These are phyloP conservation scores for Tympanopsis confertula DNA, from an alignment of 2,329 filamentous ascomycete genomes.

Conservation along the genomic window DNA sequence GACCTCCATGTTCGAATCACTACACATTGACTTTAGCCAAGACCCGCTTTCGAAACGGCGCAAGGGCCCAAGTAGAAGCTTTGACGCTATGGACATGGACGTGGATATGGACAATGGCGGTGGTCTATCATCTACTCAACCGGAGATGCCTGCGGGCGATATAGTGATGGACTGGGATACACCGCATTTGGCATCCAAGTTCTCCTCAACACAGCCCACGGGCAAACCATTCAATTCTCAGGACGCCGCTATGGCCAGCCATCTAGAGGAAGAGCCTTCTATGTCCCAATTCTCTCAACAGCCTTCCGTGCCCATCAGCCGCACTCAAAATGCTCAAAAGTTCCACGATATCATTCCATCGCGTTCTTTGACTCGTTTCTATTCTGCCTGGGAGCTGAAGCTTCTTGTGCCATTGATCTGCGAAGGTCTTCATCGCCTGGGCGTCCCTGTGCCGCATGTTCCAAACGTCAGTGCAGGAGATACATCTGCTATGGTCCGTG, in stretches of 20 bases:
- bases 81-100: slow-evolving; percentile 12
- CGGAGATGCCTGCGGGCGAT: slow-evolving; percentile 65
- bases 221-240: slow-evolving; percentile 29
- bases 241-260: slow-evolving; percentile 20
- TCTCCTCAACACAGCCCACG: slow-evolving; percentile 26
- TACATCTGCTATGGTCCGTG: slow-evolving; percentile 51
- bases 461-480: slow-evolving; percentile 35
- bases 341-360: slow-evolving; percentile 87
- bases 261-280: slow-evolving; percentile 74
- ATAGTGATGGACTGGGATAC: slow-evolving; percentile 80
- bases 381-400: slow-evolving; percentile 65
- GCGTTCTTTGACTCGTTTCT: slow-evolving; percentile 82
- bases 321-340: slow-evolving; percentile 77
- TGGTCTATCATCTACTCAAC: slow-evolving; percentile 66
- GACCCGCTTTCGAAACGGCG: slow-evolving; percentile 36
- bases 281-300: slow-evolving; percentile 74
- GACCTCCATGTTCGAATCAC: slow-evolving; percentile 86
- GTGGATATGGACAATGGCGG: slow-evolving; percentile 28
- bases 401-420: slow-evolving; percentile 70
- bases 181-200: slow-evolving; percentile 36
- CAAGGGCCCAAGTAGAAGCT: slow-evolving; percentile 14
- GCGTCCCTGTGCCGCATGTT: slow-evolving; percentile 55
- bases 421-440: slow-evolving; percentile 74
- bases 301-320: slow-evolving; percentile 66
- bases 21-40: slow-evolving; percentile 77